Evolutionary conservation across 352 stramenopile genomes (phyloP), one percentile per base, ranked within the genome.

Genomic region (Aphanomyces astaci): DNA sequence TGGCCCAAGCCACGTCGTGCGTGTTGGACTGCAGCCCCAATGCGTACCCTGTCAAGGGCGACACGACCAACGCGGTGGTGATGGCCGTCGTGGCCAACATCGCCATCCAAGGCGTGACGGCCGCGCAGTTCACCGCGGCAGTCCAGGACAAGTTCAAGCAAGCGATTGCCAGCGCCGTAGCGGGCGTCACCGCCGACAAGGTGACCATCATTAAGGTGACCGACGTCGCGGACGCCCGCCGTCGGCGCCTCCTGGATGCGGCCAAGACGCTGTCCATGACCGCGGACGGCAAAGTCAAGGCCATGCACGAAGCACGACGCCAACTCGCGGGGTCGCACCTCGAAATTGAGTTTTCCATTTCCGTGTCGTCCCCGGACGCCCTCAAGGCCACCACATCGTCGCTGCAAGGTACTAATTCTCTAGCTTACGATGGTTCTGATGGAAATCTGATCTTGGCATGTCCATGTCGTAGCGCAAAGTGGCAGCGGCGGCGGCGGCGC

Each of bases 381-480:
- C 51, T 59, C 25, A 32, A 59, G n/a, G n/a, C 51, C 1, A 59
- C 24, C 13, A 32, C 25, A 25, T 1, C 51, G 51, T 32, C 51
- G 7, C 7, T 59, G 15, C 51, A 40, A 59, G 51, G 51, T 59
- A 59, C 51, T 11, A 9, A 7, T 33, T 36, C 17, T 30, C 51
- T 22, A 9, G 13, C 10, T 10, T 22, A 24, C 28, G 25, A 22
- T 22, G 0, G 0, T 13, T 55, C 19, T n/a, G n/a, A n/a, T n/a
- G n/a, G n/a, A n/a, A n/a, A 55, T 55, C 48, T 49, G 22, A 55
- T 28, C 48, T 30, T 55, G 48, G 48, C n/a, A n/a, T n/a, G n/a
- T n/a, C n/a, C n/a, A n/a, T n/a, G n/a, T n/a, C n/a, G 30, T 59
- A 59, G 51, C 25, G 10, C 51, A 59, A 59, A 59, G 51, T 28